Evolutionary conservation across 352 stramenopile genomes (phyloP), one percentile per base, ranked within the genome.

Genomic region (Saprolegnia diclina): DNA sequence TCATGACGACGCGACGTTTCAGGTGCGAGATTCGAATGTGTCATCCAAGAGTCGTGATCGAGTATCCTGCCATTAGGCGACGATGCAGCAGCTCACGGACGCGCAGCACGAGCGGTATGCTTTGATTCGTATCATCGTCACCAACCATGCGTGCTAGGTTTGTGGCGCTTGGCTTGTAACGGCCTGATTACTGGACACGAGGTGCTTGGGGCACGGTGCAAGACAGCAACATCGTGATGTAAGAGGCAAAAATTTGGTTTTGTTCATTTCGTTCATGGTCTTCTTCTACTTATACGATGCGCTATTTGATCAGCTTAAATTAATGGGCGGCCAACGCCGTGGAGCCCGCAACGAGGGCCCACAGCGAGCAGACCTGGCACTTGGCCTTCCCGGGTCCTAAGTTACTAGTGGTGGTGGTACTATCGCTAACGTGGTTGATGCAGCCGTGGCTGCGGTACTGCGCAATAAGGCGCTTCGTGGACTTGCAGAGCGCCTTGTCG

Each of bases 301-400:
- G 40, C 48, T 48, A 48, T 48, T 48, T 48, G 42, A 48, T 48
- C 42, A 48, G 11, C 42, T 48, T 48, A 48, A 48, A 48, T 48
- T 48, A 48, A 48, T 48, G 42, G 42, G 42, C 35, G 55, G 45
- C 22, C 45, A 75, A 63, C 72, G 70, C 48, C 38, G 70, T 14
- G 74, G 70, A 64, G 72, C 70, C 71, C 76, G 66, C 38, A 44
- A 91, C 74, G 65, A 87, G 85, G 35, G 77, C 67, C 81, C 81
- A 91, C 37, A 91, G 78, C 74, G 81, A 86, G 81, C 83, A 91
- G n/a, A 89, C 83, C 57, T 85, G 83, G 76, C 83, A 91, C 54
- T 87, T 73, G 18, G 46, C 56, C 35, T 54, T 62, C 2, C 42
- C 57, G 45, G 74, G 13, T 50, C 19, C 26, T 50, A 50, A 48